Conservation (phyloP, 768 basidiomycete species). For the Leucocoprinus birnbaumii region DNA sequence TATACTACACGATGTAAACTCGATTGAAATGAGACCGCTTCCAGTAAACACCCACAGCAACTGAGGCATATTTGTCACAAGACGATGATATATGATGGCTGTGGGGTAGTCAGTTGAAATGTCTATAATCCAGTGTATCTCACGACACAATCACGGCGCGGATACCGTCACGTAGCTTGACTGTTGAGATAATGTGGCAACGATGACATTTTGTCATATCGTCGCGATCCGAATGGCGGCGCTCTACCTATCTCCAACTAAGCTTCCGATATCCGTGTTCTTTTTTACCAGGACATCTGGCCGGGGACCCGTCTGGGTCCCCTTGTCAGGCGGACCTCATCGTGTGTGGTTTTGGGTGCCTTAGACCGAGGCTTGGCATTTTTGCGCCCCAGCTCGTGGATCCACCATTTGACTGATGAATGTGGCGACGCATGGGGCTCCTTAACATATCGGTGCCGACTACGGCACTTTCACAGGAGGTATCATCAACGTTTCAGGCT, state of each 20-base stretch:
- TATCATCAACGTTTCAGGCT: constrained; percentile 8
- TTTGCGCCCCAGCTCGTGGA: not conserved
- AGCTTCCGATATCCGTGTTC: too few relatives aligned
- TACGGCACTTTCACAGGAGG: constrained; percentile 6
- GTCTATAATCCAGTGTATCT: too few relatives aligned
- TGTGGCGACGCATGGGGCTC: not conserved
- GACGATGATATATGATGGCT: too few relatives aligned
- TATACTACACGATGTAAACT: too few relatives aligned
- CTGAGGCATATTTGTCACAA: too few relatives aligned
- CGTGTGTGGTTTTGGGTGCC: not conserved
- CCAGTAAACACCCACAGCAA: too few relatives aligned
- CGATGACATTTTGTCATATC: not conserved
- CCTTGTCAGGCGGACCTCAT: not conserved
- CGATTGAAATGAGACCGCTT: too few relatives aligned
- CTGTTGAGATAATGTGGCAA: constrained; percentile 8
- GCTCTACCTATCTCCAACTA: too few relatives aligned
- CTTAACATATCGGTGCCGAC: not conserved
- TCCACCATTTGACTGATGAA: constrained; percentile 7
- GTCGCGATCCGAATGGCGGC: not conserved
- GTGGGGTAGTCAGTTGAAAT: too few relatives aligned
- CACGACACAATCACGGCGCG: not conserved
- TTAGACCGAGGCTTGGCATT: not conserved
- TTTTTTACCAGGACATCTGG: too few relatives aligned
- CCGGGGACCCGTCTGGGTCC: not conserved
- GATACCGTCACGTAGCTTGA: not conserved